Evolutionary conservation across 129 eudicot genomes (phyloP).

Genomic region (Helianthus tuberosus): DNA sequence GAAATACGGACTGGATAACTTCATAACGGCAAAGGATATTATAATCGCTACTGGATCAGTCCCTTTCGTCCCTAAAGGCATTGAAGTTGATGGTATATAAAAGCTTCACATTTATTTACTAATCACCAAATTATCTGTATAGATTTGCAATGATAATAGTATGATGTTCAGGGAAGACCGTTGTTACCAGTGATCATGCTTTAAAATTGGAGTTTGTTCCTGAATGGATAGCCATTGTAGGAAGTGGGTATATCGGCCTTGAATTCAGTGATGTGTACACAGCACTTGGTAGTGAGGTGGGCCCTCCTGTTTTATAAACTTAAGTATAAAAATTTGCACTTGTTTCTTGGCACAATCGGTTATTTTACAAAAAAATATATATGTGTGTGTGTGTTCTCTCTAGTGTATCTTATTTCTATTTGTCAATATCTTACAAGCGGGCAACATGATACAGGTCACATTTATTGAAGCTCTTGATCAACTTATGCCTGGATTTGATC

Average conservation of each 20-base stretch:
- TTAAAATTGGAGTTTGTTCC: conserved; percentile 72
- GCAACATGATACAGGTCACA: conserved; percentile 61
- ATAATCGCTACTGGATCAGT: conserved; percentile 97
- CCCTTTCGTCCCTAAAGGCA: conserved; percentile 89
- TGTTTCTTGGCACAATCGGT: neutral
- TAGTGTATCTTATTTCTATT: neutral
- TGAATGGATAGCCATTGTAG: conserved; percentile 81
- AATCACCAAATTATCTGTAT: conserved; percentile 5
- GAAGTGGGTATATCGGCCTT: conserved; percentile 86
- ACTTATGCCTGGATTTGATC: conserved; percentile 99
- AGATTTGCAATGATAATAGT: conserved; percentile 2
- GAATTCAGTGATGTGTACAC: conserved; percentile 98
- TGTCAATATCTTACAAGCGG: neutral
- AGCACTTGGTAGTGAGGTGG: conserved; percentile 97
- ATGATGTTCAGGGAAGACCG: conserved; percentile 67
- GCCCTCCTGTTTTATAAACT: conserved; percentile 16
- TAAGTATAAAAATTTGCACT: neutral
- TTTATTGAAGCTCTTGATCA: conserved; percentile 97
- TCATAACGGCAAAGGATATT: conserved; percentile 77
- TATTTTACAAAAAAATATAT: neutral
- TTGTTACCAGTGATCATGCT: conserved; percentile 94
- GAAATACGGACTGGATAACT: conserved; percentile 60
- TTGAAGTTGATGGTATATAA: conserved; percentile 84
- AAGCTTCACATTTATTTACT: neutral
- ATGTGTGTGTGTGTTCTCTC: neutral